These are phyloP conservation scores for Aspergillus panamensis DNA, from an alignment of 495 filamentous ascomycete species.

Conservation along the genomic window DNA sequence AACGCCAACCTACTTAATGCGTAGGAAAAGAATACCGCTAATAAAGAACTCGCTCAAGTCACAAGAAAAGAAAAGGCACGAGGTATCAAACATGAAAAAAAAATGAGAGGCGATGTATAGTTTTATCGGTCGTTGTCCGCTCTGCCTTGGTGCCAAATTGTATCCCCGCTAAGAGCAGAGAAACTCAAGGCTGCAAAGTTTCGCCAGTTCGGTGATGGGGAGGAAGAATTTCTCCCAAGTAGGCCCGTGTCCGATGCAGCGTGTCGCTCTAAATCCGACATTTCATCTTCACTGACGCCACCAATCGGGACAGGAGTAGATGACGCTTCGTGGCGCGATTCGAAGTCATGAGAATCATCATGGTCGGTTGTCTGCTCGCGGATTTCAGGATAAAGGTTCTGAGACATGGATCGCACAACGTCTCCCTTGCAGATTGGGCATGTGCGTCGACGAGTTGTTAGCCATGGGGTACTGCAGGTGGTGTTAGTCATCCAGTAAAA, in stretches of 20 bases:
- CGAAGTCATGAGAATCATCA: constrained; percentile 23
- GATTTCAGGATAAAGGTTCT: constrained; percentile 47
- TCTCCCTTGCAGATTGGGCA: constrained; percentile 98
- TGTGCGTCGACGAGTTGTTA: constrained; percentile 88
- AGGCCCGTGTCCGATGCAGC: constrained; percentile 37
- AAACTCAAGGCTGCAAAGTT: constrained; percentile 45
- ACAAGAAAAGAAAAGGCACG: constrained; percentile 20
- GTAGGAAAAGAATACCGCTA: constrained; percentile 35
- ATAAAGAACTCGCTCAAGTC: constrained; percentile 32
- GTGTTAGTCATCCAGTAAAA: constrained; percentile 14
- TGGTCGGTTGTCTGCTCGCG: constrained; percentile 40
- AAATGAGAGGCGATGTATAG: constrained; percentile 16
- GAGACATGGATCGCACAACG: constrained; percentile 66
- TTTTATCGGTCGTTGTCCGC: constrained; percentile 43
- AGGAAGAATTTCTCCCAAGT: constrained; percentile 37
- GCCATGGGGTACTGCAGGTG: constrained; percentile 84
- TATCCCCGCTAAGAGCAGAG: constrained; percentile 50
- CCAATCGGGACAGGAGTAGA: constrained; percentile 48
- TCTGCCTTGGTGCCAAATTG: constrained; percentile 47
- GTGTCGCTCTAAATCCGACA: constrained; percentile 40
- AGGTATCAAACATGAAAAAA: constrained; percentile 19
- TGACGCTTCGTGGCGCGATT: constrained; percentile 35
- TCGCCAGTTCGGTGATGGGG: constrained; percentile 39
- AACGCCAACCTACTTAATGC: constrained; percentile 38
- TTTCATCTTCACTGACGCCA: constrained; percentile 28